Evolutionary conservation across 176 grass and related monocot species (phyloP).

Genomic region (Triticum turgidum): DNA sequence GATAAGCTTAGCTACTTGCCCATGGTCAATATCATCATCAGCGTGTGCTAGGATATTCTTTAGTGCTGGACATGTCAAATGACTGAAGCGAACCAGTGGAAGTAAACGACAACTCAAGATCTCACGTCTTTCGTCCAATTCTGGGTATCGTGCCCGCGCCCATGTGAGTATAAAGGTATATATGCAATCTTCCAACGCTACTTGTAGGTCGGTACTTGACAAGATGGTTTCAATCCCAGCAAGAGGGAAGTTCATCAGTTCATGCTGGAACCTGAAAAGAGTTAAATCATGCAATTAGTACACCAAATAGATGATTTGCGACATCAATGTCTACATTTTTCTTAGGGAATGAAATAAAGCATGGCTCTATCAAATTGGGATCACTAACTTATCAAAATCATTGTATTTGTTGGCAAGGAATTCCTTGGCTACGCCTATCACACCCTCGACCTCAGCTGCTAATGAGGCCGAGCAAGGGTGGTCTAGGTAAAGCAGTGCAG

Average conservation of each 20-base stretch:
- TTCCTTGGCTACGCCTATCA: too few relatives aligned
- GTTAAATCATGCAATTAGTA: neutral
- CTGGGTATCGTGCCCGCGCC: constrained; percentile 51
- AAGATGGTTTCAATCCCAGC: constrained; percentile 28
- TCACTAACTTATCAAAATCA: too few relatives aligned
- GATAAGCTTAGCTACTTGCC: neutral
- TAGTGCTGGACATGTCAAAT: constrained; percentile 62
- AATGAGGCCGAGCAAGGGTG: too few relatives aligned
- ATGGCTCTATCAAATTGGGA: too few relatives aligned
- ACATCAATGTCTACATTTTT: too few relatives aligned
- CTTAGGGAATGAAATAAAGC: too few relatives aligned
- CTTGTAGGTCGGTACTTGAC: constrained; percentile 74
- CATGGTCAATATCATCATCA: constrained; percentile 38
- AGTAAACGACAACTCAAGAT: constrained; percentile 60
- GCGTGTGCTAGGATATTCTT: constrained; percentile 49
- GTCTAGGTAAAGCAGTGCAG: too few relatives aligned
- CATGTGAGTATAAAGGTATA: constrained; percentile 74
- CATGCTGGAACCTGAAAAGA: neutral
- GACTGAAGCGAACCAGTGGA: constrained; percentile 60
- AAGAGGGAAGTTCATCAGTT: neutral
- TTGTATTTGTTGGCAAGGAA: too few relatives aligned
- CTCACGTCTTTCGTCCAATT: constrained; percentile 60
- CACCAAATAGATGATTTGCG: neutral
- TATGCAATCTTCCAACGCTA: constrained; percentile 67
- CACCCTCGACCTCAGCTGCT: too few relatives aligned